Conservation (phyloP, 2,329 filamentous ascomycete genomes). For the Camptophora hylomeconis region DNA sequence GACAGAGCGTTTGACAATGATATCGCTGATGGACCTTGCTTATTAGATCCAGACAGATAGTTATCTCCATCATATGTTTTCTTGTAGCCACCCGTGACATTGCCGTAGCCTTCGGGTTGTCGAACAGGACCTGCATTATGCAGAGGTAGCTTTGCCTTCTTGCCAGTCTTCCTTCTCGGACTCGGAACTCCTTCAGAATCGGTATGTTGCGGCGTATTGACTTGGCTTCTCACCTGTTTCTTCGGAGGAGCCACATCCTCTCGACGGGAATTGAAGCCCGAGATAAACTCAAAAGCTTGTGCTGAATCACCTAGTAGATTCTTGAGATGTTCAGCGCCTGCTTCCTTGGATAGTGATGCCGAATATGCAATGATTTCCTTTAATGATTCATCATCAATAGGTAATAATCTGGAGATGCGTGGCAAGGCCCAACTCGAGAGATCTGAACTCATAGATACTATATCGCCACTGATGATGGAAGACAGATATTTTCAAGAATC, state of each 20-base stretch:
- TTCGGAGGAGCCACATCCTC: conserved; percentile 20
- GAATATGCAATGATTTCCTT: conserved; percentile 76
- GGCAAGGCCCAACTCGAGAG: conserved; percentile 46
- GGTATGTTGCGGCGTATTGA: conserved; percentile 12
- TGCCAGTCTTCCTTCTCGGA: conserved; percentile 31
- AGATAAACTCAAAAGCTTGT: conserved; percentile 58
- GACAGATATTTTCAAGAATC: too few species aligned
- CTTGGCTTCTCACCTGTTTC: conserved; percentile 2
- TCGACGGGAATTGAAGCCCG: conserved; percentile 58
- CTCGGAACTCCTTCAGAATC: conserved; percentile 20
- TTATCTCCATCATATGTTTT: conserved; percentile 60
- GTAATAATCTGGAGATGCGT: conserved; percentile 67
- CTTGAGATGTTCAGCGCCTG: conserved; percentile 71
- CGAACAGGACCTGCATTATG: conserved; percentile 50
- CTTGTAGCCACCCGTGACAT: conserved; percentile 56
- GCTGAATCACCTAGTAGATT: conserved; percentile 80
- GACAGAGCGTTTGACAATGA: conserved; percentile 31
- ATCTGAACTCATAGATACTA: conserved; percentile 28
- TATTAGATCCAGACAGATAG: conserved; percentile 48
- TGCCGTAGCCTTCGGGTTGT: conserved; percentile 49
- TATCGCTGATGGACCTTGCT: conserved; percentile 25
- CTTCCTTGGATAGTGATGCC: conserved; percentile 58
- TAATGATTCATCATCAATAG: conserved; percentile 72
- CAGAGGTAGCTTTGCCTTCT: conserved; percentile 47
- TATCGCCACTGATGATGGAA: too few species aligned